Evolutionary conservation across 2,329 filamentous ascomycete species (phyloP).

Genomic region (Penicillium sp.): DNA sequence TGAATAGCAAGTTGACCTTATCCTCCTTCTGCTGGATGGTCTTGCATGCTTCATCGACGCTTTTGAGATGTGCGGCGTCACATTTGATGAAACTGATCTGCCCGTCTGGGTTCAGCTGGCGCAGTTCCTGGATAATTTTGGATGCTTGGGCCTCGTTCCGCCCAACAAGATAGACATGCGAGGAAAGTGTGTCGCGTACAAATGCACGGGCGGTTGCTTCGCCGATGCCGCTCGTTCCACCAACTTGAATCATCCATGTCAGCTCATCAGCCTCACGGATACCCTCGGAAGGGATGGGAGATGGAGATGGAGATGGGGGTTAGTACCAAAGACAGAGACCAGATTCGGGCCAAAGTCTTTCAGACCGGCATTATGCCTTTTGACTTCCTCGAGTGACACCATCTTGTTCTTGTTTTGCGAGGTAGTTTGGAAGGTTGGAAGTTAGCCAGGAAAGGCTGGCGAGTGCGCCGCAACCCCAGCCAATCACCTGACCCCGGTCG

Average conservation of each 20-base stretch:
- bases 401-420: slow-evolving; percentile 9
- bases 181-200: slow-evolving; percentile 42
- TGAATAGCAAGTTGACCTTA: slow-evolving; percentile 34
- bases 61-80: slow-evolving; percentile 57
- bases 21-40: slow-evolving; percentile 45
- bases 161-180: slow-evolving; percentile 59
- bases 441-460: neutral
- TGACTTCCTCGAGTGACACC: slow-evolving; percentile 13
- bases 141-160: slow-evolving; percentile 43
- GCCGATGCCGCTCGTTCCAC: slow-evolving; percentile 34
- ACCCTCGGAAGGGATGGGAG: slow-evolving; percentile 28
- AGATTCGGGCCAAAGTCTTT: slow-evolving; percentile 36
- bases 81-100: slow-evolving; percentile 53
- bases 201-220: slow-evolving; percentile 30
- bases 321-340: slow-evolving; percentile 43
- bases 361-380: slow-evolving; percentile 14
- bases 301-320: slow-evolving; percentile 54
- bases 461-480: too few relatives aligned
- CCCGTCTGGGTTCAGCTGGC: slow-evolving; percentile 49
- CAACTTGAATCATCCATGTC: slow-evolving; percentile 20
- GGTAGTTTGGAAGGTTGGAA: neutral
- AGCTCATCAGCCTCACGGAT: slow-evolving; percentile 19
- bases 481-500: neutral
- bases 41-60: slow-evolving; percentile 55
- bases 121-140: slow-evolving; percentile 50